Evolutionary conservation across 1,139 yeast species (phyloP).

Genomic region (Diutina pseudorugosa): DNA sequence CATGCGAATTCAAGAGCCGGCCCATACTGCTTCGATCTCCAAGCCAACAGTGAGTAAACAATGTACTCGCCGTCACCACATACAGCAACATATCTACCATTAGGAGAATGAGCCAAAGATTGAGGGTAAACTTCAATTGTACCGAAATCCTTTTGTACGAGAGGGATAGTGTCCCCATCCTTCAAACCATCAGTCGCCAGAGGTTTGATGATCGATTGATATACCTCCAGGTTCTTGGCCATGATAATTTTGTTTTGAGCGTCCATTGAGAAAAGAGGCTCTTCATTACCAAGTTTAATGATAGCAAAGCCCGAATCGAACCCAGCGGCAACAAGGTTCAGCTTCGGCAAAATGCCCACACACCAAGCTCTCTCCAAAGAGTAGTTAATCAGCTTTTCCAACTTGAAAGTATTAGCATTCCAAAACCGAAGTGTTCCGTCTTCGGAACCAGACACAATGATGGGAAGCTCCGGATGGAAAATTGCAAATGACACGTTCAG

Average conservation of each 20-base stretch:
- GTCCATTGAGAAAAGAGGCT: constrained; percentile 90
- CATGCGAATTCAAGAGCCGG: constrained; percentile 85
- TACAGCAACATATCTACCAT: constrained; percentile 93
- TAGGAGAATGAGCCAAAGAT: constrained; percentile 80
- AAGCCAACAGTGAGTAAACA: constrained; percentile 90
- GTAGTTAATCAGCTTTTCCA: constrained; percentile 83
- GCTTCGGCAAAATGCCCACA: constrained; percentile 62
- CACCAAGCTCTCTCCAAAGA: constrained; percentile 98
- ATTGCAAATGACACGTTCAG: constrained; percentile 93
- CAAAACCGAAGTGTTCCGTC: constrained; percentile 72
- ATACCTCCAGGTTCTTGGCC: constrained; percentile 86
- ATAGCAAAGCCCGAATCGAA: constrained; percentile 90
- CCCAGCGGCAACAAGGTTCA: constrained; percentile 81
- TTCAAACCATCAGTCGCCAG: constrained; percentile 47
- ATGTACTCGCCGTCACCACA: constrained; percentile 98
- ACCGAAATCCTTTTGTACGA: constrained; percentile 83
- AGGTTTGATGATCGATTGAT: constrained; percentile 69
- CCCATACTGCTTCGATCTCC: constrained; percentile 95
- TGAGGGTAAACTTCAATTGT: constrained; percentile 88
- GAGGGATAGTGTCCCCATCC: constrained; percentile 70
- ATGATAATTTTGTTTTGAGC: constrained; percentile 81
- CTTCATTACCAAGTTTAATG: constrained; percentile 82
- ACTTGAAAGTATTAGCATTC: constrained; percentile 69
- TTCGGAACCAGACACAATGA: constrained; percentile 74
- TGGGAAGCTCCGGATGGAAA: constrained; percentile 92